A percentile compares a stretch with the other conserved stretches of the same genome.
Conservation (phyloP, 306 rosid species). For the Vachellia pachyceras region DNA sequence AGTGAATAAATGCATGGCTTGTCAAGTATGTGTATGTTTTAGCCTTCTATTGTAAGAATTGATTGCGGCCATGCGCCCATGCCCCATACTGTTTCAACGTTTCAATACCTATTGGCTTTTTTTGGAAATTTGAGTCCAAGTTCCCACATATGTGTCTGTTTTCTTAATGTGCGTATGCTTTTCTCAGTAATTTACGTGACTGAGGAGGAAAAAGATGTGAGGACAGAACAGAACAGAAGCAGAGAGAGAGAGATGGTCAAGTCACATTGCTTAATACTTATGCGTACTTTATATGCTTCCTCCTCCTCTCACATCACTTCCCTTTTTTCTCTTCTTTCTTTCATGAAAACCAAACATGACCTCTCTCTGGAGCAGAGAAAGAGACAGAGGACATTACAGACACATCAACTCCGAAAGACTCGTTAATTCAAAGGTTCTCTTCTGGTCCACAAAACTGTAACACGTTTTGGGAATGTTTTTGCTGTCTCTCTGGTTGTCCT, state of each 20-base stretch:
- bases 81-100: slow-evolving; percentile 42
- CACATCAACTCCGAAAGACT: not conserved
- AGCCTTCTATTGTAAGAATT: slow-evolving; percentile 23
- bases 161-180: not conserved
- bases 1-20: not conserved
- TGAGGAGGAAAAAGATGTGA: slow-evolving; percentile 74
- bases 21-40: not conserved
- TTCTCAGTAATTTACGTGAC: slow-evolving; percentile 55
- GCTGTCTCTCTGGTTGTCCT: slow-evolving; percentile 36
- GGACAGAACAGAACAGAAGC: slow-evolving; percentile 45
- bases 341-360: slow-evolving; percentile 38
- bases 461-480: slow-evolving; percentile 57
- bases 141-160: slow-evolving; percentile 42
- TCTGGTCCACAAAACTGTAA: slow-evolving; percentile 45
- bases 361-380: slow-evolving; percentile 40
- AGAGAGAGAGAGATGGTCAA: slow-evolving; percentile 50
- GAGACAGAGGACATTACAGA: not conserved
- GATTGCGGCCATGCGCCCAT: slow-evolving; percentile 28
- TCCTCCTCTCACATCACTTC: slow-evolving; percentile 66
- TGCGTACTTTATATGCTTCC: slow-evolving; percentile 44
- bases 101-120: not conserved
- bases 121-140: slow-evolving; percentile 46
- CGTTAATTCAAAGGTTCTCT: slow-evolving; percentile 30
- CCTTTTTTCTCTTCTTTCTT: slow-evolving; percentile 37
- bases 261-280: slow-evolving; percentile 63